These are phyloP conservation scores for Oryza meridionalis DNA, from an alignment of 176 grass and related monocot species.

Conservation along the genomic window DNA sequence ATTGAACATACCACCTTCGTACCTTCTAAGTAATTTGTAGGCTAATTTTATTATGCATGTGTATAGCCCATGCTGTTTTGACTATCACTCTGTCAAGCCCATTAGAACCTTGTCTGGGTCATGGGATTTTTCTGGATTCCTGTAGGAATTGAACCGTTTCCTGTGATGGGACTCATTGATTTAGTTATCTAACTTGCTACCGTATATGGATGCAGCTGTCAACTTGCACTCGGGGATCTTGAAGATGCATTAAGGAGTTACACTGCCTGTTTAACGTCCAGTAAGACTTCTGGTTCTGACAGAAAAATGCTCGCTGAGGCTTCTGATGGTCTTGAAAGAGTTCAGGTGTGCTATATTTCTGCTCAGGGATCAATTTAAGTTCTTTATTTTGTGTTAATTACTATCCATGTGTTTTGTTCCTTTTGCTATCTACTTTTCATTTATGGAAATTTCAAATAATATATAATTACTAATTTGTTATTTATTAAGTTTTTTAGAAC, in stretches of 20 bases:
- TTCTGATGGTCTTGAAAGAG: conserved; percentile 80
- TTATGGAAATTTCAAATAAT: background rate
- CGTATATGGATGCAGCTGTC: conserved; percentile 60
- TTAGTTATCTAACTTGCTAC: background rate
- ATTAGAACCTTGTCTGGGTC: background rate
- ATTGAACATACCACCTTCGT: background rate
- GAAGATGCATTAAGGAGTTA: conserved; percentile 75
- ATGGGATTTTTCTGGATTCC: background rate
- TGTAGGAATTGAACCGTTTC: background rate
- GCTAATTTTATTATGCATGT: conserved; percentile 29
- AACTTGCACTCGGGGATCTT: conserved; percentile 83
- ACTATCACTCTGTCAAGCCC: background rate
- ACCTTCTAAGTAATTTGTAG: conserved; percentile 18
- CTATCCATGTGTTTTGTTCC: conserved; percentile 17
- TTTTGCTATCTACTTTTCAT: background rate
- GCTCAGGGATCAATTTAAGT: conserved; percentile 21
- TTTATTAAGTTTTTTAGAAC: conserved; percentile 9
- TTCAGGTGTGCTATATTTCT: conserved; percentile 63
- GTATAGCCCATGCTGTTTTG: background rate
- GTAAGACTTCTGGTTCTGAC: conserved; percentile 40
- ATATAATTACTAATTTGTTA: background rate
- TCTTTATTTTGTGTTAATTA: conserved; percentile 19
- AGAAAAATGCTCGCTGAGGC: conserved; percentile 71
- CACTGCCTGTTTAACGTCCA: conserved; percentile 64
- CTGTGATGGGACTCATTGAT: background rate